Evolutionary conservation across 805 yeast genomes (phyloP).

Genomic region (Lipomyces spencermartinsiae): DNA sequence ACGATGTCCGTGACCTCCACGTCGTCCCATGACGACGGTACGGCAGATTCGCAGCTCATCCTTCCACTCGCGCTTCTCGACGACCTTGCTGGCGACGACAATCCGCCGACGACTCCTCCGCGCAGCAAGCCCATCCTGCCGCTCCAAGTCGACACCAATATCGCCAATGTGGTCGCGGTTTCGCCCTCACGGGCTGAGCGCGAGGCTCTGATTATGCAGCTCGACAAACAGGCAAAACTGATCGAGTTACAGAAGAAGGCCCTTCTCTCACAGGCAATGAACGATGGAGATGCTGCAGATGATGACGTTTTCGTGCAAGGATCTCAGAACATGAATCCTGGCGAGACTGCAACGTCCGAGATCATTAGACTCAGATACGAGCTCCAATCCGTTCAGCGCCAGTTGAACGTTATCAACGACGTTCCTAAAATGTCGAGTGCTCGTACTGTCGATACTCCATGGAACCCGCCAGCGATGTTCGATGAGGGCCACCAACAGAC

Average conservation of each 20-base stretch:
- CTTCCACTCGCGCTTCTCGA: slow-evolving; percentile 28
- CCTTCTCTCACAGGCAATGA: slow-evolving; percentile 23
- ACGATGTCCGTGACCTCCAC: slow-evolving; percentile 9
- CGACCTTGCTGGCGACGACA: slow-evolving; percentile 13
- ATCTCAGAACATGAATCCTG: slow-evolving; percentile 2
- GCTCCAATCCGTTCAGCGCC: slow-evolving; percentile 23
- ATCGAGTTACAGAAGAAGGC: slow-evolving; percentile 32
- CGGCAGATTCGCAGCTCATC: slow-evolving; percentile 6
- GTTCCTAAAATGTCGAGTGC: slow-evolving; percentile 9
- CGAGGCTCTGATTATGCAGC: slow-evolving; percentile 24
- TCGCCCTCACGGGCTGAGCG: slow-evolving; percentile 33
- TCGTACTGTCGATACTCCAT: neutral
- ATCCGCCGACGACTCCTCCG: slow-evolving; percentile 5
- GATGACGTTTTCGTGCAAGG: neutral
- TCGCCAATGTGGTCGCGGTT: slow-evolving; percentile 13
- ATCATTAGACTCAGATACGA: slow-evolving; percentile 20
- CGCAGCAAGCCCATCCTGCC: slow-evolving; percentile 5
- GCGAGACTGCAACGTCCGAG: neutral
- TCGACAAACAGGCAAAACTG: slow-evolving; percentile 31
- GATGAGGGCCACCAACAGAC: slow-evolving; percentile 15
- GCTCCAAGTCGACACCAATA: slow-evolving; percentile 25
- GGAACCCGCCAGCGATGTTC: neutral
- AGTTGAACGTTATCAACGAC: slow-evolving; percentile 16
- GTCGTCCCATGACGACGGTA: slow-evolving; percentile 11
- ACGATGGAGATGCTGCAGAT: slow-evolving; percentile 12